Base-by-base conservation (phyloP, 2,329 filamentous ascomycete species). In the Ceratocystis eucalypticola region DNA sequence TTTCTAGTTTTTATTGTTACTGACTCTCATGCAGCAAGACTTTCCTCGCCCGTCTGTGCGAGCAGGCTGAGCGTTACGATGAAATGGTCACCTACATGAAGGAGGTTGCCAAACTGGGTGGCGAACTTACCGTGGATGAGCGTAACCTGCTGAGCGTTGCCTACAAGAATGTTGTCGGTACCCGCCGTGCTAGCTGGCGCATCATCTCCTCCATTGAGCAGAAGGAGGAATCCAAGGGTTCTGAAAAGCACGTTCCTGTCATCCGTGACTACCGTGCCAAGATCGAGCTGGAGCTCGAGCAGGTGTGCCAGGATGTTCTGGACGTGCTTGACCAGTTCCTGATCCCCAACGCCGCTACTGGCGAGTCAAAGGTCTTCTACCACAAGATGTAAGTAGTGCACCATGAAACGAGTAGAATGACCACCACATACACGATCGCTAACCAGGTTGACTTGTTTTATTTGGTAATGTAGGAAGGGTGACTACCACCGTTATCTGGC, bases 41-140 rank as follows among this genome's bases (percentile, higher is more conserved):
- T 77, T 97, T 97, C 86, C 91, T 97, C 79, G 94, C 94, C 80
- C 88, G 94, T 83, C 91, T 99, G 78, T 97, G 94, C 85, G 94
- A 97, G 89, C 94, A 99, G 87, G 94, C 94, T 78, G 94, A 97
- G 86, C 93, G 93, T 77, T 99, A 99, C 82, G 93, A 99, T 93
- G 94, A 97, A 82, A 97, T 97, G 93, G 93, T 97, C 74, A 91
- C 87, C 77, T 96, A 93, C 84, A 97, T 97, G 94, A 97, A 97
- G 90, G 91, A 96, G 88, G 93, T 97, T 75, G 93, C 93, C 80
- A 95, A 96, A 82, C 78, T 87, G 73, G 84, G 83, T 72, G 83
- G 84, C 74, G 89, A 92, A 80, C 87, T 93, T 75, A 88, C 86
- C 71, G 93, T 97, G 74, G 93, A 97, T 79, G 94, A 99, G 87